Conservation (phyloP, 2,329 filamentous ascomycete genomes). For the Talaromyces sp. region DNA sequence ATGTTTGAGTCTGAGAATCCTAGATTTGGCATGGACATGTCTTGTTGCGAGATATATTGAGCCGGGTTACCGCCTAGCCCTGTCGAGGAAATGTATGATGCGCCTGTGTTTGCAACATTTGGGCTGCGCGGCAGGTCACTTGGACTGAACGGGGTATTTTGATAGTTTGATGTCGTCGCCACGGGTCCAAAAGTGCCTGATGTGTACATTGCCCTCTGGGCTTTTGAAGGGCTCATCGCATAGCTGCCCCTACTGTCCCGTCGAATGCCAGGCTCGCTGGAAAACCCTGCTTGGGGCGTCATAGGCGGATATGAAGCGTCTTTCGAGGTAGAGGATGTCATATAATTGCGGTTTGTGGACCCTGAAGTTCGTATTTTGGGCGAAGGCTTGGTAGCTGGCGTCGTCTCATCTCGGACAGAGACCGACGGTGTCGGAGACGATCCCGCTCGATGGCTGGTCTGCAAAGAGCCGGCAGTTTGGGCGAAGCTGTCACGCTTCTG, state of each 20-base stretch:
- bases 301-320: slow-evolving; percentile 22
- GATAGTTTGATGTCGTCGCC: slow-evolving; percentile 6
- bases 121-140: slow-evolving; percentile 14
- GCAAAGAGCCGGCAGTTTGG: slow-evolving; percentile 21
- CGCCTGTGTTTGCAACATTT: slow-evolving; percentile 8
- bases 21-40: slow-evolving; percentile 17
- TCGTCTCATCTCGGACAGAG: slow-evolving; percentile 16
- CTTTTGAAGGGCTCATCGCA: slow-evolving; percentile 20
- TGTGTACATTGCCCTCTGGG: slow-evolving; percentile 18
- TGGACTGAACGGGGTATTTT: slow-evolving; percentile 13
- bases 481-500: slow-evolving; percentile 44
- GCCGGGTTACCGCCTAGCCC: neutral
- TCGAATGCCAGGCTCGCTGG: slow-evolving; percentile 18
- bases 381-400: neutral
- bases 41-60: slow-evolving; percentile 11
- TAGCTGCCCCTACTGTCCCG: slow-evolving; percentile 23
- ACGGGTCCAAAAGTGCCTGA: slow-evolving; percentile 10
- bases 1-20: slow-evolving; percentile 6
- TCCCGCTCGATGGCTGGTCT: slow-evolving; percentile 15
- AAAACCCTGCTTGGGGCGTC: slow-evolving; percentile 18
- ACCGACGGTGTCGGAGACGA: slow-evolving; percentile 16
- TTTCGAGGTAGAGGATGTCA: slow-evolving; percentile 23
- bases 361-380: slow-evolving; percentile 4
- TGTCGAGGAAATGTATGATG: slow-evolving; percentile 2
- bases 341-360: neutral